Conservation (phyloP, 345 rosid species). For the Arabis hirsuta region DNA sequence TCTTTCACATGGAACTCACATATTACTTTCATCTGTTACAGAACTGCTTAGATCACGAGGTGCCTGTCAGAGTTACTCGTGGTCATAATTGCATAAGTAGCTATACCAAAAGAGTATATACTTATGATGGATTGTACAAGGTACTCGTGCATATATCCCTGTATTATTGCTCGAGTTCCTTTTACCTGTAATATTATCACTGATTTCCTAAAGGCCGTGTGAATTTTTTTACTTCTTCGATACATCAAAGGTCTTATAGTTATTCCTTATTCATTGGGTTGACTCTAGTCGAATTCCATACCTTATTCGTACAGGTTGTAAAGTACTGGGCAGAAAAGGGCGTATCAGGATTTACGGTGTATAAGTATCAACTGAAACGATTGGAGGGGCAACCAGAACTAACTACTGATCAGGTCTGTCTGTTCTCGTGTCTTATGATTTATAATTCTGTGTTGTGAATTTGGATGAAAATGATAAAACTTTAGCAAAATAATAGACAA, state of each 20-base stretch:
- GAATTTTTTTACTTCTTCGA: not conserved
- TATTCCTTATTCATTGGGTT: conserved; percentile 10
- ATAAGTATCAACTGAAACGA: conserved; percentile 67
- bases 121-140: conserved; percentile 94
- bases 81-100: conserved; percentile 74
- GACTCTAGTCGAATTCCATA: conserved; percentile 22
- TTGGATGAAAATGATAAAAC: no score
- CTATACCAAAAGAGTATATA: conserved; percentile 72
- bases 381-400: conserved; percentile 76
- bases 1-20: conserved; percentile 20
- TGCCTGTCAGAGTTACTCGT: conserved; percentile 85
- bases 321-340: conserved; percentile 90
- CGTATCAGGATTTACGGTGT: conserved; percentile 88
- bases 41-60: conserved; percentile 66
- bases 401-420: conserved; percentile 84
- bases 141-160: conserved; percentile 43
- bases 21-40: conserved; percentile 44
- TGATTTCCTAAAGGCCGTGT: conserved; percentile 4
- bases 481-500: no score
- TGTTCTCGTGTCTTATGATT: conserved; percentile 4
- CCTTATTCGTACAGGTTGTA: conserved; percentile 60
- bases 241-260: not conserved
- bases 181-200: conserved; percentile 4
- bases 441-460: no score
- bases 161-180: not conserved